These are phyloP conservation scores for Candida labiduridarum DNA, from an alignment of 1,139 yeast genomes.

Conservation along the genomic window DNA sequence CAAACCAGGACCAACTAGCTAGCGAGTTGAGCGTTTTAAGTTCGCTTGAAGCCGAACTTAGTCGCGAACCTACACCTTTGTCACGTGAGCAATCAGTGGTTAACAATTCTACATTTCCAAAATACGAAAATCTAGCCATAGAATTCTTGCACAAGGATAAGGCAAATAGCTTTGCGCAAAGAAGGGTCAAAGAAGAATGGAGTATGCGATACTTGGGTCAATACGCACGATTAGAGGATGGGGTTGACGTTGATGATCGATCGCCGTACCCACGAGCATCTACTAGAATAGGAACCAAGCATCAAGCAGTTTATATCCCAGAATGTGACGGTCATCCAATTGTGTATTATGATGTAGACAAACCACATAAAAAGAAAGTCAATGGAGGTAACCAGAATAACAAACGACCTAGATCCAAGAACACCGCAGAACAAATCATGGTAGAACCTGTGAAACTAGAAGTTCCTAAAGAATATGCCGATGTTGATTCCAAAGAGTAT, in stretches of 20 bases:
- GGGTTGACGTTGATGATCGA: constrained; percentile 75
- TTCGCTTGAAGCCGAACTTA: constrained; percentile 17
- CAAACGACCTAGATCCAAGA: constrained; percentile 19
- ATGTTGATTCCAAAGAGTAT: constrained; percentile 45
- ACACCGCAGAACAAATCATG: constrained; percentile 21
- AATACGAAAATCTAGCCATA: constrained; percentile 62
- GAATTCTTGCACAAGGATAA: constrained; percentile 52
- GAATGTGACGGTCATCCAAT: constrained; percentile 67
- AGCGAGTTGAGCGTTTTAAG: constrained; percentile 26
- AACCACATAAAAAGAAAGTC: constrained; percentile 16
- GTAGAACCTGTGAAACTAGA: constrained; percentile 40
- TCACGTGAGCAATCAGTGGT: constrained; percentile 8
- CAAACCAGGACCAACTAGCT: constrained; percentile 38
- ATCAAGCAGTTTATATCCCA: constrained; percentile 68
- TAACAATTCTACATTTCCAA: constrained; percentile 35
- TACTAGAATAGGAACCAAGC: constrained; percentile 73
- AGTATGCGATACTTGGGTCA: constrained; percentile 78
- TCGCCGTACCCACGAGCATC: constrained; percentile 81
- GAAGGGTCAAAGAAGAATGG: constrained; percentile 71
- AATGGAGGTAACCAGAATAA: constrained; percentile 9
- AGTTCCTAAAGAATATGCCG: constrained; percentile 51
- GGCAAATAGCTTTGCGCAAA: constrained; percentile 40
- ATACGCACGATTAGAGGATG: constrained; percentile 77
- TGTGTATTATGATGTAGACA: constrained; percentile 60
- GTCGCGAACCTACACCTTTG: constrained; percentile 3